Evolutionary conservation across 2,329 filamentous ascomycete species (phyloP), one percentile per base, ranked within the genome.

Genomic region (Ilyonectria mors-panacis): DNA sequence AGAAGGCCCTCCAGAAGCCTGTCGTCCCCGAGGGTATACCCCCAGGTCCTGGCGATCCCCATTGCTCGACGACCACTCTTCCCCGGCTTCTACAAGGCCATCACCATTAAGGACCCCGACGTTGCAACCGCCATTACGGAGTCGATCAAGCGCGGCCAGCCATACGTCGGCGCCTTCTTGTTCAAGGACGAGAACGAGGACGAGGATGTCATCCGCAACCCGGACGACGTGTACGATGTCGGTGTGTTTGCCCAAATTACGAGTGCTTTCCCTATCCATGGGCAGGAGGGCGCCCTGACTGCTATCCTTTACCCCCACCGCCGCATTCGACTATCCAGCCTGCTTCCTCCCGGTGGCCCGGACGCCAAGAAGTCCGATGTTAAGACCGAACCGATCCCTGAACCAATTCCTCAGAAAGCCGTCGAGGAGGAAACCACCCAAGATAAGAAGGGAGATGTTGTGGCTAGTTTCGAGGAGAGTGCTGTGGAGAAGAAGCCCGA

Each of bases 171-270:
- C 69, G 95, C 95, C 3, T 99, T 99, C 82, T 82, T 99, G 77
- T 94, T 98, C 85, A 98, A 98, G 82, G 95, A 99, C 78, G 95
- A 98, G 78, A 93, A 94, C 70, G 93, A 93, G 69, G 96, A 98
- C 79, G 93, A 94, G 78, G 97, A 99, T 80, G 89, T 97, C 55
- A 98, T 99, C 78, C 93, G 95, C 71, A 95, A 92, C 71, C 86
- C 92, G 30, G 92, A 95, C 68, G 96, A 99, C 76, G 95, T 99
- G 33, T 93, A 99, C 81, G 94, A 98, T 73, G 93, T 97, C 17
- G 96, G 96, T 68, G 96, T 98, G 2, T 99, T 99, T 80, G 97
- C 96, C 54, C 96, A 99, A 79, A 95, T 99, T 71, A 99, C 96
- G 1, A 98, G 95, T 78, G 94, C 94, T 3, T 98, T 98, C 78